Conservation (phyloP, 495 filamentous ascomycete species). For the Aspergillus affinis region DNA sequence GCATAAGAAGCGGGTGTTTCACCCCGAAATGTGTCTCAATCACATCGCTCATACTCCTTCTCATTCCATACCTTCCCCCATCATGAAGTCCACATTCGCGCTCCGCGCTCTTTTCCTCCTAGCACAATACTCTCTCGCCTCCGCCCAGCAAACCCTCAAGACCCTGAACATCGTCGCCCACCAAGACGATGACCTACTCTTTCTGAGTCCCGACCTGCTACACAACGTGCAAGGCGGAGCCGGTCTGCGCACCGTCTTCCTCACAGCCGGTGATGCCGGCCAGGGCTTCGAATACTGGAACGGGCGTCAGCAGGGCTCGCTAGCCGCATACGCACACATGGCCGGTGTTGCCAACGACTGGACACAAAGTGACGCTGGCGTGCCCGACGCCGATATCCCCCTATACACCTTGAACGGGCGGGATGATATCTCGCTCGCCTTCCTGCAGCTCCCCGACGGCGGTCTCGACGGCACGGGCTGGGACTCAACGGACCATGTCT, state of each 20-base stretch:
- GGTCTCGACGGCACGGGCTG: constrained; percentile 14
- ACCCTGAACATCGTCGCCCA: constrained; percentile 24
- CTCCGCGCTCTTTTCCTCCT: not conserved
- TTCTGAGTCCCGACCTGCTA: constrained; percentile 17
- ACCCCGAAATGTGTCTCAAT: not conserved
- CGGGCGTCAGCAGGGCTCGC: constrained; percentile 13
- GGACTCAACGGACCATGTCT: constrained; percentile 7
- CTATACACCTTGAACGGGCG: constrained; percentile 5
- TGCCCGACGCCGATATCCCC: constrained; percentile 5
- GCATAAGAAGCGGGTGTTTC: not conserved
- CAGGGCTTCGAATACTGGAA: constrained; percentile 16
- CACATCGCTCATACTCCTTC: not conserved
- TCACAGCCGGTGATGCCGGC: constrained; percentile 80
- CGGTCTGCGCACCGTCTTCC: constrained; percentile 66
- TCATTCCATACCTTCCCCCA: not conserved
- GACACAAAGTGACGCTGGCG: constrained; percentile 9
- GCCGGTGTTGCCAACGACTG: constrained; percentile 9
- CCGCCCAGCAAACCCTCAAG: not conserved
- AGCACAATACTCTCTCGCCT: not conserved
- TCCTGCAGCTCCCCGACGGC: constrained; percentile 20
- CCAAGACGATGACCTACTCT: constrained; percentile 23
- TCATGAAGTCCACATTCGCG: not conserved
- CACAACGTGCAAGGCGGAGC: constrained; percentile 31
- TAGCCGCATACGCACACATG: constrained; percentile 19
- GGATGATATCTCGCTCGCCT: constrained; percentile 16